Conservation (phyloP, 2,329 filamentous ascomycete species). For the Gyromitra esculenta region DNA sequence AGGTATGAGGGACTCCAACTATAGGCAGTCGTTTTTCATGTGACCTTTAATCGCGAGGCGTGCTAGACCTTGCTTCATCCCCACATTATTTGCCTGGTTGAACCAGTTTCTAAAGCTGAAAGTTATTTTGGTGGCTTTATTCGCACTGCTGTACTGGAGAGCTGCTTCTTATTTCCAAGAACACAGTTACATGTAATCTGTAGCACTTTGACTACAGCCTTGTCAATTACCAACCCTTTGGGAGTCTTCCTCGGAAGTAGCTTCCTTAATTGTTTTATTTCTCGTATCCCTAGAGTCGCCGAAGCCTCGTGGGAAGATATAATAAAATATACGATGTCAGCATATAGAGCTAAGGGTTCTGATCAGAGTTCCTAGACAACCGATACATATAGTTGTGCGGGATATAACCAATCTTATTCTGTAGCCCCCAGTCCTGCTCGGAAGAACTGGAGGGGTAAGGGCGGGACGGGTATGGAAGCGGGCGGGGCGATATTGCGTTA, state of each 20-base stretch:
- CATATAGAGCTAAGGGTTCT: neutral
- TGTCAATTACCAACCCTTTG: neutral
- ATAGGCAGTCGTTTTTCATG: neutral
- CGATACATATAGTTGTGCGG: neutral
- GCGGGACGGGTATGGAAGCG: neutral
- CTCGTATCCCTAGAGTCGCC: neutral
- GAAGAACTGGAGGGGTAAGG: neutral
- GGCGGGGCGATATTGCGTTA: neutral
- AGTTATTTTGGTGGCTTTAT: neutral
- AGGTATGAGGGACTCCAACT: no score
- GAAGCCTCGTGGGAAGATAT: slow-evolving; percentile 2
- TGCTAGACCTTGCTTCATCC: neutral
- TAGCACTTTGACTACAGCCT: neutral
- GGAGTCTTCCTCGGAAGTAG: neutral
- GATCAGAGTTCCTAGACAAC: neutral
- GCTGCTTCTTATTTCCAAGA: neutral
- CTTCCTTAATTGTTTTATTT: neutral
- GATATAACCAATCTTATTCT: neutral
- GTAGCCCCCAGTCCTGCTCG: neutral
- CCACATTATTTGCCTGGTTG: neutral
- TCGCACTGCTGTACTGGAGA: neutral
- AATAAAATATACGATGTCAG: neutral
- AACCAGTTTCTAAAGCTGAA: neutral
- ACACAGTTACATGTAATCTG: neutral
- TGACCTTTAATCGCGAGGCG: neutral